These are phyloP conservation scores for Neocatenulostroma microsporum DNA, from an alignment of 2,329 filamentous ascomycete genomes.

Conservation along the genomic window DNA sequence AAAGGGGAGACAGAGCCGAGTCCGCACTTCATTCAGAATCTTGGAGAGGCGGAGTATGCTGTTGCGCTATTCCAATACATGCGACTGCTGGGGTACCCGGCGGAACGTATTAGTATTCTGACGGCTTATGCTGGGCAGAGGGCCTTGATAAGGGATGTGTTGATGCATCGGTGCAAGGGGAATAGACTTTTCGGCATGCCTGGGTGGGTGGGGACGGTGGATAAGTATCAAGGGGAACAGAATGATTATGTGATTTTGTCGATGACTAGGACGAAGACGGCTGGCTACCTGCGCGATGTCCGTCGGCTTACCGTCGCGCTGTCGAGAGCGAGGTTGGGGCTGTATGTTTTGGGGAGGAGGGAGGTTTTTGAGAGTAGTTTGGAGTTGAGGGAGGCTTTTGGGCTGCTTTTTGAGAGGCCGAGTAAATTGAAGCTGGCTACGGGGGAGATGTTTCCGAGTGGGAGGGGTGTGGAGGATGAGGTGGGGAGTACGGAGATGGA, in stretches of 20 bases:
- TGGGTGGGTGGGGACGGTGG: slow-evolving; percentile 84
- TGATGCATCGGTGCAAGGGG: slow-evolving; percentile 72
- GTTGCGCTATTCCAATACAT: slow-evolving; percentile 97
- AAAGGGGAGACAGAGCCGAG: slow-evolving; percentile 80
- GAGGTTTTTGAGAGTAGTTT: slow-evolving; percentile 82
- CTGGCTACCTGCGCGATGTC: slow-evolving; percentile 89
- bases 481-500: slow-evolving; percentile 67
- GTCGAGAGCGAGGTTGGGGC: slow-evolving; percentile 79
- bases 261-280: slow-evolving; percentile 76
- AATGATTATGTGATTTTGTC: slow-evolving; percentile 98
- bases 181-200: slow-evolving; percentile 84
- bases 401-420: slow-evolving; percentile 60
- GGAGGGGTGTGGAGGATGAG: slow-evolving; percentile 43
- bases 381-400: slow-evolving; percentile 81
- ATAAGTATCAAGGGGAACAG: slow-evolving; percentile 98
- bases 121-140: slow-evolving; percentile 90
- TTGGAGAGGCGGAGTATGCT: slow-evolving; percentile 94
- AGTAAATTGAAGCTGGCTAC: slow-evolving; percentile 68
- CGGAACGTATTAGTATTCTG: slow-evolving; percentile 74
- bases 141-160: slow-evolving; percentile 78
- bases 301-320: slow-evolving; percentile 90
- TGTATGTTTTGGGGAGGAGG: slow-evolving; percentile 85
- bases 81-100: slow-evolving; percentile 88
- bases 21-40: slow-evolving; percentile 91
- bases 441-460: slow-evolving; percentile 76